Base-by-base conservation (phyloP, 106 monocot genomes). In the Ottelia alismoides region DNA sequence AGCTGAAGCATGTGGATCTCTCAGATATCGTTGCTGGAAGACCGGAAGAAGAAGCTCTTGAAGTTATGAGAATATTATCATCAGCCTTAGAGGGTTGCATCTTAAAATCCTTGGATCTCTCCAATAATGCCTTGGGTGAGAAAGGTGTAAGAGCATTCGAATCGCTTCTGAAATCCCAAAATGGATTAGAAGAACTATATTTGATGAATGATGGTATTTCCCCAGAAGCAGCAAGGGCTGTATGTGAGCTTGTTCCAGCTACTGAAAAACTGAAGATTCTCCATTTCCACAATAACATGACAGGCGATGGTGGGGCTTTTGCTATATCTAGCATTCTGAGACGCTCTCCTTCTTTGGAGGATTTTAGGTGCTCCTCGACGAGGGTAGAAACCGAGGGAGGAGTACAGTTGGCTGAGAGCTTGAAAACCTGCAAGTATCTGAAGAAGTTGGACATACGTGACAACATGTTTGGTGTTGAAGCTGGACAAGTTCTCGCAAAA, bases 201-300 rank as follows among this genome's bases (percentile, higher is more conserved):
- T 64, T 96, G 53, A 81, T 84, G 76, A 96, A 96, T 62, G 73
- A 96, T 65, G 88, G 88, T n/a, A 85, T 96, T 46, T 96, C 94
- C 0, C 81, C 78, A 60, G 88, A 96, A 70, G 94, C 94, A 44
- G 94, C 88, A 18, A 71, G 66, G 45, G 94, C 94, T 18, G 62
- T 96, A 27, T 40, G 53, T 47, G 94, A 88, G 63, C 69, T 96
- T 7, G 60, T 96, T 70, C 88, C 88, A 27, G 73, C 81, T 2
- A 78, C 88, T 2, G 84, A 85, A 25, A 84, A 76, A 53, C 61
- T 96, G 14, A 78, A 68, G 51, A 49, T 96, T 43, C 88, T 96
- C 28, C 94, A 82, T 62, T 88, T 96, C 49, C 81, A 88, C 55
- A 96, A 88, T 45, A 96, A 96, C 25, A 70, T 62, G 61, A 61